A percentile compares a stretch with the other conserved stretches of the same genome.
phyloP scores from a whole-genome alignment of 2,329 filamentous ascomycete species.

The Xylaria arbuscula region DNA sequence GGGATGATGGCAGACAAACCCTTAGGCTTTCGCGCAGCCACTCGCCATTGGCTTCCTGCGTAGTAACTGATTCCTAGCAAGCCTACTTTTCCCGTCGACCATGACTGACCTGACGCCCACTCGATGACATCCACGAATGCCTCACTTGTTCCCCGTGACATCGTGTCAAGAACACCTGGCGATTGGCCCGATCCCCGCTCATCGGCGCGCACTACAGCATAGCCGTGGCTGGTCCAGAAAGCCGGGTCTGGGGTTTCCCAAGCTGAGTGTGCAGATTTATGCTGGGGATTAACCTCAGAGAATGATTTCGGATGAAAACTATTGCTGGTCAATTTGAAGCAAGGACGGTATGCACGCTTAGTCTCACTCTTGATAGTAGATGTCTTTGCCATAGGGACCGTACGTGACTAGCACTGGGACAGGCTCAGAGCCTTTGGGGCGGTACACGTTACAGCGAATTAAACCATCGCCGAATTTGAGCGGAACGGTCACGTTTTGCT shows the following conservation, averaged over 20 bases:
- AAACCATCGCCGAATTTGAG: constrained; percentile 1
- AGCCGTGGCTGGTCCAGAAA: constrained; percentile 66
- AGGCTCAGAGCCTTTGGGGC: constrained; percentile 1
- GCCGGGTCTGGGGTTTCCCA: constrained; percentile 70
- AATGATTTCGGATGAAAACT: constrained; percentile 55
- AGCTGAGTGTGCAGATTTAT: constrained; percentile 64
- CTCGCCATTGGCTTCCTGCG: constrained; percentile 61
- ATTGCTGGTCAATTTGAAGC: constrained; percentile 43
- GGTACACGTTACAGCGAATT: constrained; percentile 25
- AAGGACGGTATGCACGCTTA: not conserved
- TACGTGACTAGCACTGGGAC: constrained; percentile 75
- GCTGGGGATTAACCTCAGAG: constrained; percentile 63
- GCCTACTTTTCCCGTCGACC: constrained; percentile 62
- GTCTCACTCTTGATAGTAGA: constrained; percentile 61
- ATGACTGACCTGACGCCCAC: constrained; percentile 60
- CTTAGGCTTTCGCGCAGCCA: constrained; percentile 59
- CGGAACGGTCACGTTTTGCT: constrained; percentile 25
- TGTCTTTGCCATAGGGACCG: constrained; percentile 79
- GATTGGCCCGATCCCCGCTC: constrained; percentile 62
- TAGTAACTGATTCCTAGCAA: constrained; percentile 62
- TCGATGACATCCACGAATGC: constrained; percentile 62
- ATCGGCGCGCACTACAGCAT: constrained; percentile 65
- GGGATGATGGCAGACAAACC: constrained; percentile 61
- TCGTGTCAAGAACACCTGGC: constrained; percentile 60
- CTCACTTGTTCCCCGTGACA: constrained; percentile 61